Base-by-base conservation (phyloP, 192 early-diverging fungal genomes). In the Rhizophagus sp. region DNA sequence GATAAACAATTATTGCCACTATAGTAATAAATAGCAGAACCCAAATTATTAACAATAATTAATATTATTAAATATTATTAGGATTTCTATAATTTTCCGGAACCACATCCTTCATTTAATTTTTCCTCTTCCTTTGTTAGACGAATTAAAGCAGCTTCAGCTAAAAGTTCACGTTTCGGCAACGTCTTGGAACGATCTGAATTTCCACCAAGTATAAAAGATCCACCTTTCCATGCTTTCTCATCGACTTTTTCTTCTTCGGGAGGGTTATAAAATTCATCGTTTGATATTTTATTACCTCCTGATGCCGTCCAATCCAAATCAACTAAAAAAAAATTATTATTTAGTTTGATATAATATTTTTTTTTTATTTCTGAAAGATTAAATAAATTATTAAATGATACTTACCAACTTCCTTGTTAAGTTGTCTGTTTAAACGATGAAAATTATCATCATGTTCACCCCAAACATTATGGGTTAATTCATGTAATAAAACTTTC, bases 371-470 rank as follows among this genome's bases (percentile, higher is more conserved):
- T 30, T n/a, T n/a, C 10, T 39, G 24, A 52, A 24, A 41, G 27
- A 80, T 73, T 27, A 52, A 74, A 15, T 57, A 57, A 57, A 19
- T 17, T 52, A 52, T 17, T 52, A 1, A 52, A 73, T 39, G 17
- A 73, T 34, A 75, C 62, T 81, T 76, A 62, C 83, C 80, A 25
- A 90, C 88, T 57, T 94, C 92, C 69, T 86, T 86, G 61, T 94
- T 94, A n/a, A 96, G 83, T 76, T 92, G 84, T 61, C 93, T 84
- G 79, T 94, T 91, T 24, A 96, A 81, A 30, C 83, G 84, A 79
- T 95, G 92, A 78, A 96, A 96, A 39, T 89, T 84, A 7, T 89
- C 88, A 75, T 92, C 92, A 78, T 96, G 95, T 9, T 91, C 92
- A 17, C 76, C 57, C 88, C 88, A 90, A 15, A 91, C 90, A 83